Evolutionary conservation across 2,329 filamentous ascomycete species (phyloP).

Genomic region (Diaporthe nobilis): DNA sequence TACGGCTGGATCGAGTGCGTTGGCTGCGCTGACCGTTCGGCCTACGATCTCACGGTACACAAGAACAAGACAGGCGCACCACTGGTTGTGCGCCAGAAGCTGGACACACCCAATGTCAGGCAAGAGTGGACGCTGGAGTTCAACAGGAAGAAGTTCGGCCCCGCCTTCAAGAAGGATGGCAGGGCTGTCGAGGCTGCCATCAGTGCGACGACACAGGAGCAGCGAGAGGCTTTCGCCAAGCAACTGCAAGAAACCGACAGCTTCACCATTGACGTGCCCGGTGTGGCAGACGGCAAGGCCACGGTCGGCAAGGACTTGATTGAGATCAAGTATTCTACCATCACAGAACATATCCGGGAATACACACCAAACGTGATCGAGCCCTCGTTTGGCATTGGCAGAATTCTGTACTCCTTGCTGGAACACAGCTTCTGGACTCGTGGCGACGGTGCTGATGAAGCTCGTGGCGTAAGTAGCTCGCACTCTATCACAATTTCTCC

Average conservation of each 20-base stretch:
- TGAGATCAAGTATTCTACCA: constrained; percentile 85
- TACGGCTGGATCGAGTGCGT: constrained; percentile 99
- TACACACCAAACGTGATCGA: constrained; percentile 98
- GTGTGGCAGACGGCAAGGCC: constrained; percentile 77
- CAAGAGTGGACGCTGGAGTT: constrained; percentile 92
- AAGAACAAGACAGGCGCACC: constrained; percentile 92
- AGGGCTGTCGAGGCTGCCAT: constrained; percentile 88
- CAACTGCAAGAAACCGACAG: constrained; percentile 81
- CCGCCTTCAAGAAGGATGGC: constrained; percentile 94
- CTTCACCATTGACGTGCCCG: constrained; percentile 81
- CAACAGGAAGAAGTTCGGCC: constrained; percentile 96
- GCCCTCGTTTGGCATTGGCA: constrained; percentile 96
- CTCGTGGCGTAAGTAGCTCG: constrained; percentile 80
- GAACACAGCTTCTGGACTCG: constrained; percentile 98
- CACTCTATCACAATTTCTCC: background rate
- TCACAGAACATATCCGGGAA: constrained; percentile 87
- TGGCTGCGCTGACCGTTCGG: constrained; percentile 94
- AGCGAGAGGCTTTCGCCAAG: constrained; percentile 84
- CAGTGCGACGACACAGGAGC: constrained; percentile 77
- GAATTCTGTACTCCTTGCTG: constrained; percentile 92
- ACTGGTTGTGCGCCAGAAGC: constrained; percentile 85
- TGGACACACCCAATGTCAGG: constrained; percentile 82
- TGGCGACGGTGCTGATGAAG: constrained; percentile 80
- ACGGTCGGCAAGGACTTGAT: constrained; percentile 85
- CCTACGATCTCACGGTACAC: constrained; percentile 94